Conservation (phyloP, 495 filamentous ascomycete species). For the Haplographium delicatum region DNA sequence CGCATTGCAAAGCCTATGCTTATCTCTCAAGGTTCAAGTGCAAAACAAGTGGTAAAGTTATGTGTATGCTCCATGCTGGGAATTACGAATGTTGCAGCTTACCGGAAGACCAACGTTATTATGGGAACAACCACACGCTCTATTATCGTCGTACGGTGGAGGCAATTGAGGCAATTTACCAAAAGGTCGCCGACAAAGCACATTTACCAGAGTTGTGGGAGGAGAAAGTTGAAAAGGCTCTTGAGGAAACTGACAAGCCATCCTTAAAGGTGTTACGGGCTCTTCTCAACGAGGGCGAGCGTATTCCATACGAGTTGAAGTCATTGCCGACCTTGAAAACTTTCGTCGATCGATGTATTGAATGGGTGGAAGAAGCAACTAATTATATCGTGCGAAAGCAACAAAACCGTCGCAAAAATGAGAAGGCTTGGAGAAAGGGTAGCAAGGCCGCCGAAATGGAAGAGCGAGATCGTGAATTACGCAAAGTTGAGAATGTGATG, state of each 20-base stretch:
- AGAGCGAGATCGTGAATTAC: constrained; percentile 82
- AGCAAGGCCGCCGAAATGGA: constrained; percentile 74
- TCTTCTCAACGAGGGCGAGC: constrained; percentile 90
- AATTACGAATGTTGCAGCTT: constrained; percentile 72
- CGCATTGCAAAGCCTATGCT: constrained; percentile 85
- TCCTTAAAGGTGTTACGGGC: constrained; percentile 79
- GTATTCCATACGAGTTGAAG: constrained; percentile 88
- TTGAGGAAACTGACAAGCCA: constrained; percentile 78
- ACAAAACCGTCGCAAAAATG: constrained; percentile 95
- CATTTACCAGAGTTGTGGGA: constrained; percentile 83
- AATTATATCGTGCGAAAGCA: constrained; percentile 98
- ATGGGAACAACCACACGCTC: constrained; percentile 60
- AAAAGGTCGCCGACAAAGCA: constrained; percentile 82
- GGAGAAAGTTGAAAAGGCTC: constrained; percentile 77
- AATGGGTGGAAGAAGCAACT: constrained; percentile 96
- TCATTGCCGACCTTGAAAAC: constrained; percentile 75
- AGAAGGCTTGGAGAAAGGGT: constrained; percentile 79
- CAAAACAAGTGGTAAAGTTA: constrained; percentile 64
- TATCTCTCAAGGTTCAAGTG: constrained; percentile 91
- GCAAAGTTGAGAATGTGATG: constrained; percentile 85
- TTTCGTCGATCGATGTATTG: constrained; percentile 93
- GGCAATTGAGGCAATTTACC: constrained; percentile 54
- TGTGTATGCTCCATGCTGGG: constrained; percentile 77
- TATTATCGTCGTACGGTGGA: constrained; percentile 74
- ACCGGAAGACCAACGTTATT: constrained; percentile 51